Evolutionary conservation across 306 rosid species (phyloP).

Genomic region (Rubus idaeus): DNA sequence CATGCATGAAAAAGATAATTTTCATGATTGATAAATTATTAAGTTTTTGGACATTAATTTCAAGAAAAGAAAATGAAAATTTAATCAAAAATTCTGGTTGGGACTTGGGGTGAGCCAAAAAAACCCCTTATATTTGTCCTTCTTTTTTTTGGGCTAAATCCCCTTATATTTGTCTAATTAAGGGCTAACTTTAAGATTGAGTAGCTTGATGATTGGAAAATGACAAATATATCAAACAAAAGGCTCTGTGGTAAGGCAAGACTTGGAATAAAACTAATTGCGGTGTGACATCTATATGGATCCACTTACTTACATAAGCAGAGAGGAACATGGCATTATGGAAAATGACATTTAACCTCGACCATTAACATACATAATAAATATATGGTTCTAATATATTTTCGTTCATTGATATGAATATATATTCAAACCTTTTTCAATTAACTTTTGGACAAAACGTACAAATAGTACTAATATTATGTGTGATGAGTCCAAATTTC

Average conservation of each 20-base stretch:
- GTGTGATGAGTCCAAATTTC: not conserved
- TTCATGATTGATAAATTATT: too few relatives aligned
- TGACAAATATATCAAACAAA: conserved; percentile 1
- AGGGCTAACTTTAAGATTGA: not conserved
- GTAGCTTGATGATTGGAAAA: not conserved
- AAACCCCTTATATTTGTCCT: not conserved
- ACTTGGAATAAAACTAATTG: not conserved
- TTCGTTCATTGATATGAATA: not conserved
- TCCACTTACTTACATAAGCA: not conserved
- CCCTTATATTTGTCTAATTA: not conserved
- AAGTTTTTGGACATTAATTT: too few relatives aligned
- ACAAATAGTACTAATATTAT: not conserved
- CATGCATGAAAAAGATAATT: too few relatives aligned
- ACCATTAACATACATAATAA: not conserved
- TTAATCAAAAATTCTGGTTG: not conserved
- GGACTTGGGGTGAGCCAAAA: too few relatives aligned
- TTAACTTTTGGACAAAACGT: not conserved
- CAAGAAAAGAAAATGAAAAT: too few relatives aligned
- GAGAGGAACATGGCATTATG: not conserved
- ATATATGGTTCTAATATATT: too few relatives aligned
- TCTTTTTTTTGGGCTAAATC: too few relatives aligned
- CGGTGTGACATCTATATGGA: not conserved
- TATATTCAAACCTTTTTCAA: not conserved
- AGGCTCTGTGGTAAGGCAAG: not conserved
- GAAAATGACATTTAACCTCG: not conserved